Conservation (phyloP, 192 early-diverging fungal species). For the Coemansia sp. region DNA sequence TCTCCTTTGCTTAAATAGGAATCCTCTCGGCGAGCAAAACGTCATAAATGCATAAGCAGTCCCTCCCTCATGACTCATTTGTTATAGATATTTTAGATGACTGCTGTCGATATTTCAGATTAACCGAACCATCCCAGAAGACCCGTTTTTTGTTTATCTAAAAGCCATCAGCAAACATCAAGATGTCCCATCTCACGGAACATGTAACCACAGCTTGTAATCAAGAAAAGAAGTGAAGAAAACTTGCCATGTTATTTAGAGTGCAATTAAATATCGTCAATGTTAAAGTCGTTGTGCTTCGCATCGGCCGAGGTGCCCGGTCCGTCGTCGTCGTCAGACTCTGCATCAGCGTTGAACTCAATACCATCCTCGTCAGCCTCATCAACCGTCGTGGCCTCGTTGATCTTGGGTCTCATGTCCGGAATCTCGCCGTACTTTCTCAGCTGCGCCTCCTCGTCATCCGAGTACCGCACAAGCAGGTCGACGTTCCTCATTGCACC, state of each 20-base stretch:
- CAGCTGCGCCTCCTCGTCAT: constrained; percentile 91
- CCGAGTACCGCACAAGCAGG: constrained; percentile 93
- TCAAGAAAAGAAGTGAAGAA: no score
- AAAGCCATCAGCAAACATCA: background rate
- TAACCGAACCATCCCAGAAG: no score
- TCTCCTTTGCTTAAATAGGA: no score
- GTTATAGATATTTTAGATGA: no score
- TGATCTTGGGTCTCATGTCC: constrained; percentile 53
- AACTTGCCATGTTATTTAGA: background rate
- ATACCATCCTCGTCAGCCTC: constrained; percentile 68
- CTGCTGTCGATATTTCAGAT: no score
- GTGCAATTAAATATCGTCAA: constrained; percentile 68
- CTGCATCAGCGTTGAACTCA: constrained; percentile 40
- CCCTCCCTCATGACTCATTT: no score
- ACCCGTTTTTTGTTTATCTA: background rate
- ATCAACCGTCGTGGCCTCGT: constrained; percentile 58
- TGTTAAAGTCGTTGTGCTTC: constrained; percentile 87
- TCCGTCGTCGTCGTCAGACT: constrained; percentile 61
- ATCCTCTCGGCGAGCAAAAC: no score
- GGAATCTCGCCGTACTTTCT: constrained; percentile 95
- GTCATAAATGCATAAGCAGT: no score
- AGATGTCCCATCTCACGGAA: no score
- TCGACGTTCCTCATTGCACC: constrained; percentile 54
- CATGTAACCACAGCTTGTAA: no score
- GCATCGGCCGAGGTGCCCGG: constrained; percentile 62